Percentiles rank a stretch among this genome's conserved stretches.
Evolutionary conservation across 495 filamentous ascomycete species (phyloP).

Genomic region (Xylaria nigripes): DNA sequence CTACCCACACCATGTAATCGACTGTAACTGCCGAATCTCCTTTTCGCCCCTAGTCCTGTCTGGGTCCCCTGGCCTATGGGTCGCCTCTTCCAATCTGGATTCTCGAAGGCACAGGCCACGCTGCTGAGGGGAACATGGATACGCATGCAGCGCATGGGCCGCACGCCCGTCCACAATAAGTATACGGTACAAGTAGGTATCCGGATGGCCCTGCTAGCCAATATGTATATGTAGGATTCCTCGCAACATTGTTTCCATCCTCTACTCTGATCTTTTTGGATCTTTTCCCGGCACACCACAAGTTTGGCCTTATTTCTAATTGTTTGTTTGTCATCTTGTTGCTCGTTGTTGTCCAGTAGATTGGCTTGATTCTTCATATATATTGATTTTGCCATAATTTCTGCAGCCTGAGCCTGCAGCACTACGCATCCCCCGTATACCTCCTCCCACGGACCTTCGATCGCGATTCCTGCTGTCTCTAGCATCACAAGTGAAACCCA

Average conservation of each 20-base stretch:
- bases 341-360: not conserved
- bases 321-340: not conserved
- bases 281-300: conserved; percentile 1
- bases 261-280: not conserved
- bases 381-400: too few relatives aligned
- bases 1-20: too few relatives aligned
- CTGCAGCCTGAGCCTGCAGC: too few relatives aligned
- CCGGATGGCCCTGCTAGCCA: not conserved
- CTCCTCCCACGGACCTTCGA: too few relatives aligned
- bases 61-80: not conserved
- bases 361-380: too few relatives aligned
- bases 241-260: conserved; percentile 6
- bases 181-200: conserved; percentile 6
- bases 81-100: conserved; percentile 9
- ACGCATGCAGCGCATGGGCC: conserved; percentile 6
- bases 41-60: not conserved
- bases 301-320: not conserved
- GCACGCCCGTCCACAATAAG: conserved; percentile 4
- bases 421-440: too few relatives aligned
- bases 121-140: not conserved
- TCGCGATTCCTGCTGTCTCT: too few relatives aligned
- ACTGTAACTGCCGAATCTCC: not conserved
- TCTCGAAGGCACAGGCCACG: conserved; percentile 1
- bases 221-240: conserved; percentile 9
- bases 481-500: too few relatives aligned